A percentile compares a stretch with the other conserved stretches of the same genome.
These are phyloP conservation scores for Sporopachydermia quercuum DNA, from an alignment of 805 yeast species.

Conservation along the genomic window DNA sequence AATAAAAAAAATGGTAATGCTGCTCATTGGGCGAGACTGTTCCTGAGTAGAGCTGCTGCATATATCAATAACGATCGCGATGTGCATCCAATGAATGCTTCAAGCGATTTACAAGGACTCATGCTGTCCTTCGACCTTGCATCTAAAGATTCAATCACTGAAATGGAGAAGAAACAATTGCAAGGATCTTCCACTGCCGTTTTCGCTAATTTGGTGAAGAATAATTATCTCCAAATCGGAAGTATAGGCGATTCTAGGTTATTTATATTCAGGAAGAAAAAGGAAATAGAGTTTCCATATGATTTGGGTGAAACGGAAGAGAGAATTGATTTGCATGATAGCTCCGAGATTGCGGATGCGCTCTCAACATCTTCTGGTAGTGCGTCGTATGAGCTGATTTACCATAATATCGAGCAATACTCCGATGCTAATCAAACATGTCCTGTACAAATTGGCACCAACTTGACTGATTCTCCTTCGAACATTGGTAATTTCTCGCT, in stretches of 20 bases:
- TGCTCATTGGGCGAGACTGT: slow-evolving; percentile 27
- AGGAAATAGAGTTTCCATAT: slow-evolving; percentile 26
- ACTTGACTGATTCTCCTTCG: slow-evolving; percentile 25
- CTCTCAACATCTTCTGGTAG: no score
- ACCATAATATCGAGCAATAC: slow-evolving; percentile 24
- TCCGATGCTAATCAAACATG: slow-evolving; percentile 21
- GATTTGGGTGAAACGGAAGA: slow-evolving; percentile 24
- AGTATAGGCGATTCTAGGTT: slow-evolving; percentile 9
- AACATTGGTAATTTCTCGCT: slow-evolving; percentile 29
- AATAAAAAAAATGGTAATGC: slow-evolving; percentile 21
- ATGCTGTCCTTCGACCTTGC: not conserved
- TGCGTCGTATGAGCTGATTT: slow-evolving; percentile 7
- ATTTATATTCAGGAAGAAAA: slow-evolving; percentile 12
- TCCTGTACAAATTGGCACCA: slow-evolving; percentile 34
- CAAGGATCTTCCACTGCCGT: slow-evolving; percentile 29
- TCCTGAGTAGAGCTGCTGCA: slow-evolving; percentile 4
- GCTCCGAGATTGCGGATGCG: no score
- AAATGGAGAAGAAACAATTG: slow-evolving; percentile 7
- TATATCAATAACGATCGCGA: slow-evolving; percentile 27
- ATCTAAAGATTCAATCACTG: not conserved
- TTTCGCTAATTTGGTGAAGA: slow-evolving; percentile 29
- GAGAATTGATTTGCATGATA: no score
- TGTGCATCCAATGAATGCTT: slow-evolving; percentile 6
- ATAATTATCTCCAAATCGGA: slow-evolving; percentile 24
- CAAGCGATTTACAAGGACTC: not conserved